A percentile compares a stretch with the other conserved stretches of the same genome.
Evolutionary conservation across 2,329 filamentous ascomycete species (phyloP).

Genomic region (Rachicladosporium sp.): DNA sequence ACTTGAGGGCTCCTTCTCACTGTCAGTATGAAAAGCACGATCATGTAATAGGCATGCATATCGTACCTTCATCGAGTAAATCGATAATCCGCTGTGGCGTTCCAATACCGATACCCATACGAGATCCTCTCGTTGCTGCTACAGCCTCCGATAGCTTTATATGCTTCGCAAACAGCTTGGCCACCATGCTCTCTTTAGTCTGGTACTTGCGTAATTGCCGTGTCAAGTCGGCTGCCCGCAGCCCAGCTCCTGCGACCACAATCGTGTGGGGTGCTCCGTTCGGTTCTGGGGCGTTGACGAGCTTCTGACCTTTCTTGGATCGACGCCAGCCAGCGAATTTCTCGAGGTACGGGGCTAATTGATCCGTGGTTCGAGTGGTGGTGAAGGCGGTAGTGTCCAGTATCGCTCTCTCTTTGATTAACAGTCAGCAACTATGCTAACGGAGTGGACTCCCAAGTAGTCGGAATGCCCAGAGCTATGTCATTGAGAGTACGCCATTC

Average conservation of each 20-base stretch:
- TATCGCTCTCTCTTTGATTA: slow-evolving; percentile 53
- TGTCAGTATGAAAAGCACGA: neutral
- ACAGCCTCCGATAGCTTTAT: slow-evolving; percentile 88
- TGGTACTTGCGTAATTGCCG: slow-evolving; percentile 68
- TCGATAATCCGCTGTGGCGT: slow-evolving; percentile 76
- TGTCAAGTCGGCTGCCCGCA: slow-evolving; percentile 75
- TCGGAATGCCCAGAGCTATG: too few species aligned
- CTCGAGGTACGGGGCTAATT: slow-evolving; percentile 70
- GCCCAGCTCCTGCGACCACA: slow-evolving; percentile 70
- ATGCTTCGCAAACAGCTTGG: slow-evolving; percentile 95
- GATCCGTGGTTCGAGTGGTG: slow-evolving; percentile 53
- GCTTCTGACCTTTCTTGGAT: slow-evolving; percentile 38
- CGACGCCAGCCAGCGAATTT: slow-evolving; percentile 34
- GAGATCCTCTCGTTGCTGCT: slow-evolving; percentile 54
- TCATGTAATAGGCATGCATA: too few species aligned
- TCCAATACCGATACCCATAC: slow-evolving; percentile 76
- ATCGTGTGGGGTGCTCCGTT: slow-evolving; percentile 62
- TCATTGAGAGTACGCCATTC: too few species aligned
- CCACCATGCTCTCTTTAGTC: slow-evolving; percentile 62
- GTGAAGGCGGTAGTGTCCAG: slow-evolving; percentile 67
- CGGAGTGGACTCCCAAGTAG: too few species aligned
- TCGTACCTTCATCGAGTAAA: slow-evolving; percentile 64
- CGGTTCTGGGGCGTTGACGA: slow-evolving; percentile 54
- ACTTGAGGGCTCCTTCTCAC: slow-evolving; percentile 2
- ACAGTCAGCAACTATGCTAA: neutral